phyloP scores from a whole-genome alignment of 2,329 filamentous ascomycete genomes.

The Colletotrichum spinosum region DNA sequence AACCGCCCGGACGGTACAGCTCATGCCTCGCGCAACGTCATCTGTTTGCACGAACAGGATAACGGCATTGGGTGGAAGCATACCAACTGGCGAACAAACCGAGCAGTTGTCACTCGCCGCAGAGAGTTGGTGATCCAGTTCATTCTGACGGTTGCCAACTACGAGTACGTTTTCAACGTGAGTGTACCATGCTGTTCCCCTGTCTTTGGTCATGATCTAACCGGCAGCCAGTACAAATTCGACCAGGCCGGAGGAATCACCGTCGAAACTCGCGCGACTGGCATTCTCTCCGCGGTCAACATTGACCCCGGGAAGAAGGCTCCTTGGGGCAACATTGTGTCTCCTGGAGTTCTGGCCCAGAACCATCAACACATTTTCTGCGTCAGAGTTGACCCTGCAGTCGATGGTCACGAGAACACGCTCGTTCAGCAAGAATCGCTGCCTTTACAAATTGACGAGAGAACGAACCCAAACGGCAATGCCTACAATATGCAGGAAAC shows the following conservation, averaged over 20 bases:
- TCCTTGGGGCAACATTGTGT: slow-evolving; percentile 63
- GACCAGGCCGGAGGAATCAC: slow-evolving; percentile 71
- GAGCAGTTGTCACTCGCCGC: slow-evolving; percentile 65
- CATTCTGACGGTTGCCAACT: slow-evolving; percentile 65
- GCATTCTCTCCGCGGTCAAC: slow-evolving; percentile 63
- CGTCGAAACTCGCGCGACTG: slow-evolving; percentile 73
- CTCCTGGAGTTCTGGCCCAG: slow-evolving; percentile 62
- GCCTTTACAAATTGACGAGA: slow-evolving; percentile 43
- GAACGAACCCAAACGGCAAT: slow-evolving; percentile 61
- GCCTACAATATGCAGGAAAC: slow-evolving; percentile 55
- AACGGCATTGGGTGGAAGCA: slow-evolving; percentile 78
- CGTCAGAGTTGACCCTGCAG: slow-evolving; percentile 63
- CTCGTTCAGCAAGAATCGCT: slow-evolving; percentile 42
- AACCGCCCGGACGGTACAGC: slow-evolving; percentile 66
- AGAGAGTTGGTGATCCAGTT: slow-evolving; percentile 21
- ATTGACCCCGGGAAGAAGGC: slow-evolving; percentile 54
- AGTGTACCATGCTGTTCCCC: background rate
- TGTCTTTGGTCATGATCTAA: background rate
- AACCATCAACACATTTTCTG: slow-evolving; percentile 70
- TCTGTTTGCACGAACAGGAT: slow-evolving; percentile 78
- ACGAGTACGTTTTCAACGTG: slow-evolving; percentile 73
- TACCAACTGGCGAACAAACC: slow-evolving; percentile 73
- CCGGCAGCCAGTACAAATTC: slow-evolving; percentile 60
- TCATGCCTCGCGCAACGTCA: slow-evolving; percentile 64
- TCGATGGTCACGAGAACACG: slow-evolving; percentile 64